Evolutionary conservation across 306 rosid species (phyloP).

Genomic region (Prunus mume): DNA sequence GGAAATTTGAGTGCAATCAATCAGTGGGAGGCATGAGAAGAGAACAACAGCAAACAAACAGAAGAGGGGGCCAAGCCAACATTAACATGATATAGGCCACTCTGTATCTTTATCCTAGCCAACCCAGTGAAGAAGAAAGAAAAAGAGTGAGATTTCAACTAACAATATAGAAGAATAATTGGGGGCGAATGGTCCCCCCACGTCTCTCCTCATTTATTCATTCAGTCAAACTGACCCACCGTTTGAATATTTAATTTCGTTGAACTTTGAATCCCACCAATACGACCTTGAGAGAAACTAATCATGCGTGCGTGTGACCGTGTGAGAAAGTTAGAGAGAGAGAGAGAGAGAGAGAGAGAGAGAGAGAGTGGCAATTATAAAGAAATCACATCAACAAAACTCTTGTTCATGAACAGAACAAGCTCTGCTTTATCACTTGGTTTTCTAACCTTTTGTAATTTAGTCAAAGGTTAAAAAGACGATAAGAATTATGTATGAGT

Average conservation of each 20-base stretch:
- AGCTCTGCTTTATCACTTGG: too few species aligned
- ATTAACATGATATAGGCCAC: background rate
- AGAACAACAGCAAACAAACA: slow-evolving; percentile 20
- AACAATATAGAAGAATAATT: slow-evolving; percentile 39
- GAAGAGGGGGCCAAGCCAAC: background rate
- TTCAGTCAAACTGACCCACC: slow-evolving; percentile 73
- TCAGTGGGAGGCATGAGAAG: background rate
- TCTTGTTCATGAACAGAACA: too few species aligned
- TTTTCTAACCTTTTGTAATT: too few species aligned
- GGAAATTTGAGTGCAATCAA: background rate
- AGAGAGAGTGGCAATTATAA: background rate
- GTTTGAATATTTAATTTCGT: slow-evolving; percentile 34
- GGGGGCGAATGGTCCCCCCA: slow-evolving; percentile 40
- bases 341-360: slow-evolving; percentile 4
- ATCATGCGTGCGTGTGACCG: background rate
- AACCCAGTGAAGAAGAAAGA: background rate
- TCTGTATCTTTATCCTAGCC: slow-evolving; percentile 24
- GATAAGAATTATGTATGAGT: too few species aligned
- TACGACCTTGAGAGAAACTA: background rate
- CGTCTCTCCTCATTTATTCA: slow-evolving; percentile 17
- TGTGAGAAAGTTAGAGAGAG: slow-evolving; percentile 14
- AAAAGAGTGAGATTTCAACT: slow-evolving; percentile 30
- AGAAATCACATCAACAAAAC: too few species aligned
- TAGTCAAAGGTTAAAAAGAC: too few species aligned
- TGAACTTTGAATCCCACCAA: slow-evolving; percentile 57